Evolutionary conservation across 1,284 basidiomycete species (phyloP), one percentile per base, ranked within the genome.

Genomic region (Tilletia walkeri): DNA sequence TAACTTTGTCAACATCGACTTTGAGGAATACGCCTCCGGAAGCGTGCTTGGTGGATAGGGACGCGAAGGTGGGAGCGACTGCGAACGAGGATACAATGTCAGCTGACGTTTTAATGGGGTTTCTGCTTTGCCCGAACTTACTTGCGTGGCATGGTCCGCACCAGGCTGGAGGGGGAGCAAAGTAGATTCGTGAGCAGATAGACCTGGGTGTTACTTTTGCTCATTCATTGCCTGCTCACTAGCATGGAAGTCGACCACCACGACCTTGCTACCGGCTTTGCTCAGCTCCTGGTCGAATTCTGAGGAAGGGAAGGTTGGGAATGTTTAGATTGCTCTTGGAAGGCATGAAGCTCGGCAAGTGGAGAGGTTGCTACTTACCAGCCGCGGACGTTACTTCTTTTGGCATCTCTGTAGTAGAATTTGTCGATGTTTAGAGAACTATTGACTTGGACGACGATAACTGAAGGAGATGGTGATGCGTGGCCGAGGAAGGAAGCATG

Each of bases 191-290:
- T 9, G 41, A 45, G 41, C 41, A 45, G 41, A 45, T 9, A 45
- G 14, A 3, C 41, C 41, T 45, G 41, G 41, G 14, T 14, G 14
- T 7, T 9, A 14, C 6, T 14, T 45, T 14, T 7, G 41, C 41
- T 45, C 41, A 45, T 45, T 45, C 3, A 14, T 45, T 54, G 30
- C 3, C 36, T 14, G 24, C 36, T 20, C 14, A 72, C 70, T 59
- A 2, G 73, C 73, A 24, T 66, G 66, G 65, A 74, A 74, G 49
- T 74, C 73, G 47, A 74, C 70, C 16, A 74, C 73, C 39, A 72
- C 71, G 50, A 74, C 53, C 68, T 71, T 70, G 49, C 16, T 7
- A 12, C 71, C 73, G 12, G 73, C 73, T 7, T 39, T 24, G 34
- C 49, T 20, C 41, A 74, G 67, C 36, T 66, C 47, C 0, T 41